Conservation (phyloP, 1,284 basidiomycete species). For the Ustilago bromivora region DNA sequence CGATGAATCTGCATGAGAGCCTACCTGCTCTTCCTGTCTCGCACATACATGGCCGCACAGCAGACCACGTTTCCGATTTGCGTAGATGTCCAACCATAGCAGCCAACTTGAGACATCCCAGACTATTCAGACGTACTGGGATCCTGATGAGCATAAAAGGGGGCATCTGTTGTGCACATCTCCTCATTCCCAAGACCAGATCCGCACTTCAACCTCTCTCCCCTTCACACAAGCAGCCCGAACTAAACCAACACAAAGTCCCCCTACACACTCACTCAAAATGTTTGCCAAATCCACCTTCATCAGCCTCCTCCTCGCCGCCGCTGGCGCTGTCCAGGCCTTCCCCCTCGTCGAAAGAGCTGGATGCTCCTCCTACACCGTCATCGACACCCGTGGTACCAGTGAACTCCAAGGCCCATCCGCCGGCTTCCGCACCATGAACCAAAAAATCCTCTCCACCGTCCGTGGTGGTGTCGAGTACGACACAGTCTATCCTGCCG, state of each 20-base stretch:
- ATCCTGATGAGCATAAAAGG: neutral
- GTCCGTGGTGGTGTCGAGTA: conserved; percentile 54
- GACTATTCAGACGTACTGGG: neutral
- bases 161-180: neutral
- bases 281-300: conserved; percentile 30
- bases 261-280: neutral
- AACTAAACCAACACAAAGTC: neutral
- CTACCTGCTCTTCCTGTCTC: neutral
- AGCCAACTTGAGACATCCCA: too few relatives aligned
- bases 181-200: neutral
- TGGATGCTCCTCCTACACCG: conserved; percentile 35
- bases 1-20: conserved; percentile 7
- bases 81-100: neutral
- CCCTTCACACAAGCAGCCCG: neutral
- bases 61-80: neutral
- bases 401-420: conserved; percentile 65
- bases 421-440: conserved; percentile 52
- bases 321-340: conserved; percentile 21
- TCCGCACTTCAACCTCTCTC: neutral
- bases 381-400: conserved; percentile 68
- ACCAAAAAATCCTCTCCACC: conserved; percentile 30
- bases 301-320: conserved; percentile 16
- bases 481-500: conserved; percentile 66
- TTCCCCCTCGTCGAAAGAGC: conserved; percentile 24
- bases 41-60: neutral